Percentiles rank a stretch among this genome's conserved stretches.
These are phyloP conservation scores for Teunomyces tritomae DNA, from an alignment of 805 yeast species.

Conservation along the genomic window DNA sequence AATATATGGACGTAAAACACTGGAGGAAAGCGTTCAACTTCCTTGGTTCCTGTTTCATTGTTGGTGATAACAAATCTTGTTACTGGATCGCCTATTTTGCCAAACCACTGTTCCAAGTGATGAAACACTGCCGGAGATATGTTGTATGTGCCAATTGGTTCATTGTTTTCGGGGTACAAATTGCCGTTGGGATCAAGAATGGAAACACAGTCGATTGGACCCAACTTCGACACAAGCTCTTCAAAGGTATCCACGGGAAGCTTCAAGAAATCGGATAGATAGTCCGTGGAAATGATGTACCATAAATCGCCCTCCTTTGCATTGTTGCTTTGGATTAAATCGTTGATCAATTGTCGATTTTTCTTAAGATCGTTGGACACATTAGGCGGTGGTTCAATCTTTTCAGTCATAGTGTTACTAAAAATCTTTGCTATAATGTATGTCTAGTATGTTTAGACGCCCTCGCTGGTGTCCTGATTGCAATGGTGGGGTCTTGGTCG, in stretches of 20 bases:
- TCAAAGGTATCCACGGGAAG: slow-evolving; percentile 24
- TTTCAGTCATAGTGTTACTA: not conserved
- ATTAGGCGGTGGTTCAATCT: not conserved
- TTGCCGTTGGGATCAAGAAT: slow-evolving; percentile 47
- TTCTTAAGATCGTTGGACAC: not conserved
- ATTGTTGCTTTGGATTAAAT: slow-evolving; percentile 14
- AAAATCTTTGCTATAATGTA: not conserved
- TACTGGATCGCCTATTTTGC: slow-evolving; percentile 39
- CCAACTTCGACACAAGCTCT: slow-evolving; percentile 31
- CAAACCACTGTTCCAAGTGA: slow-evolving; percentile 53
- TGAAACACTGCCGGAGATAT: slow-evolving; percentile 47
- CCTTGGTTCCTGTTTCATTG: slow-evolving; percentile 22
- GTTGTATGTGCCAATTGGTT: slow-evolving; percentile 18
- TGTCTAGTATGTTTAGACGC: not conserved
- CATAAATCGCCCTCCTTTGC: slow-evolving; percentile 48
- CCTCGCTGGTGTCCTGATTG: not conserved
- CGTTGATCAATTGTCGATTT: slow-evolving; percentile 18
- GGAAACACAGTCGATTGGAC: slow-evolving; percentile 45
- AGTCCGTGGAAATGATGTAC: slow-evolving; percentile 47
- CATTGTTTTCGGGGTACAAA: slow-evolving; percentile 27
- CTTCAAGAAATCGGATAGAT: slow-evolving; percentile 41
- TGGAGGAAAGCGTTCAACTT: slow-evolving; percentile 38
- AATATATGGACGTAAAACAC: slow-evolving; percentile 34
- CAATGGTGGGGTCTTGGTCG: not conserved
- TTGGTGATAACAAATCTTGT: slow-evolving; percentile 27